Conservation (phyloP, 1,284 basidiomycete species). For the Chiua sp. region DNA sequence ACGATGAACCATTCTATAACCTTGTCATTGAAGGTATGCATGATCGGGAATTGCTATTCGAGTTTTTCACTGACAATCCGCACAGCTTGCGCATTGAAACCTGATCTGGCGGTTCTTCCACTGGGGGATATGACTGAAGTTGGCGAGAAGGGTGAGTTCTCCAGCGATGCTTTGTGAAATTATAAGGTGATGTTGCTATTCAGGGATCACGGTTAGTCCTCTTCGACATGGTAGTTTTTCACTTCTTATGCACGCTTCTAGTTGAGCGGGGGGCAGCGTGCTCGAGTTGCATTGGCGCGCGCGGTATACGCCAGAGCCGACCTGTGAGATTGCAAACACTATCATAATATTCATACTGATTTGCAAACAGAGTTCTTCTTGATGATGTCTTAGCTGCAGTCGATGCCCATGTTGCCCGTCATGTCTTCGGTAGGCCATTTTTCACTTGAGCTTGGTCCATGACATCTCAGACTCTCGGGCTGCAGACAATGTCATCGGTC, state of each 20-base stretch:
- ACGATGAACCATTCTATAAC: conserved; percentile 80
- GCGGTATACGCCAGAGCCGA: conserved; percentile 61
- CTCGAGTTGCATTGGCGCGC: conserved; percentile 61
- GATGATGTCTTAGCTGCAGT: conserved; percentile 57
- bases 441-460: background rate
- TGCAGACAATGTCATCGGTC: conserved; percentile 88
- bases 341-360: background rate
- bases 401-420: conserved; percentile 78
- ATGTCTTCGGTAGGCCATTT: conserved; percentile 55
- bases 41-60: background rate
- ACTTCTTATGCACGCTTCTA: conserved; percentile 19
- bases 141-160: conserved; percentile 54
- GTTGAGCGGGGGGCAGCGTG: conserved; percentile 64
- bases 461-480: background rate
- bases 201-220: conserved; percentile 36
- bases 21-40: conserved; percentile 73
- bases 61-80: background rate
- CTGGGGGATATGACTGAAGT: conserved; percentile 80
- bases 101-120: conserved; percentile 79
- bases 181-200: conserved; percentile 20
- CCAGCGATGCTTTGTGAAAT: conserved; percentile 38
- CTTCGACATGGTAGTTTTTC: background rate
- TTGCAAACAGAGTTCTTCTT: conserved; percentile 8
- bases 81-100: conserved; percentile 85
- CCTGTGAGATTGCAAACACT: conserved; percentile 31